phyloP scores from a whole-genome alignment of 257 asterid genomes.

The Jacaranda copaia region DNA sequence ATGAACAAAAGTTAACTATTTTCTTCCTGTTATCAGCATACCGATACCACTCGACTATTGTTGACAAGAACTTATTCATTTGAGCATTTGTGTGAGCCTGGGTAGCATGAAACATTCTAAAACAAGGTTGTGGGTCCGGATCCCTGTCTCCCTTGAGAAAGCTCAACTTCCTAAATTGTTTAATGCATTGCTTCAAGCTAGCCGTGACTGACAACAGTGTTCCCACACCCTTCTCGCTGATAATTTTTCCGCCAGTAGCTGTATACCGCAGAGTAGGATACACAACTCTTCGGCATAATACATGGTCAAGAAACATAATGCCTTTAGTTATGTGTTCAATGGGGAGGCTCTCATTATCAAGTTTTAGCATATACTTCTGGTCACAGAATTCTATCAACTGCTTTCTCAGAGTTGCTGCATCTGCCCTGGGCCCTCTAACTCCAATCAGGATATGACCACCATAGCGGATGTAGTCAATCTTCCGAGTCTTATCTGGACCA shows the following conservation, averaged over 20 bases:
- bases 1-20: slow-evolving; percentile 90
- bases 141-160: slow-evolving; percentile 95
- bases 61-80: slow-evolving; percentile 88
- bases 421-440: slow-evolving; percentile 95
- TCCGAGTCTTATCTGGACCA: slow-evolving; percentile 95
- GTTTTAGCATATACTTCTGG: slow-evolving; percentile 85
- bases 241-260: slow-evolving; percentile 96
- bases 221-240: slow-evolving; percentile 97
- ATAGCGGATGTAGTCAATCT: slow-evolving; percentile 86
- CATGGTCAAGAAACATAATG: slow-evolving; percentile 97
- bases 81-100: slow-evolving; percentile 99
- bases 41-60: slow-evolving; percentile 97
- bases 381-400: slow-evolving; percentile 91
- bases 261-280: slow-evolving; percentile 94
- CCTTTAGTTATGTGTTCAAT: slow-evolving; percentile 98
- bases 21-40: slow-evolving; percentile 97
- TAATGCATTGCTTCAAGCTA: slow-evolving; percentile 92
- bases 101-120: slow-evolving; percentile 98
- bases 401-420: slow-evolving; percentile 87
- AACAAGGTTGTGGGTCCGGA: slow-evolving; percentile 99
- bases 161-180: slow-evolving; percentile 79
- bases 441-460: slow-evolving; percentile 97
- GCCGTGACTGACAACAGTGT: slow-evolving; percentile 94
- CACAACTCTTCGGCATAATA: slow-evolving; percentile 90
- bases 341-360: slow-evolving; percentile 91